phyloP scores from a whole-genome alignment of 257 asterid species.

The Solanum sitiens region DNA sequence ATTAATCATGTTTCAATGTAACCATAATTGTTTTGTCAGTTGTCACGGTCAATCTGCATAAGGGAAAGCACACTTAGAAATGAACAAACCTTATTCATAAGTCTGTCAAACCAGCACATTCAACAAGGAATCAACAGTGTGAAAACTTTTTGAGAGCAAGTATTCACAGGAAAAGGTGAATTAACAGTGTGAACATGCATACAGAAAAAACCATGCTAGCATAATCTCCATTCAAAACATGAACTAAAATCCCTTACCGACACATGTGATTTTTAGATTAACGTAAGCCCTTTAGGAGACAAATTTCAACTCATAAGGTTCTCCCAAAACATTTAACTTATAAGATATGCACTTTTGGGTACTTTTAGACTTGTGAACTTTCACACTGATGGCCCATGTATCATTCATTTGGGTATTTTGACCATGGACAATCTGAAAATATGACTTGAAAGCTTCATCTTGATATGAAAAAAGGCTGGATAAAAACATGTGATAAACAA shows the following conservation, averaged over 20 bases:
- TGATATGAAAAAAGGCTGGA: background rate
- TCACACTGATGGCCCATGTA: background rate
- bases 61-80: constrained; percentile 7
- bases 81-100: background rate
- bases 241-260: background rate
- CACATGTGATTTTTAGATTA: background rate
- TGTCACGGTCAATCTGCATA: constrained; percentile 87
- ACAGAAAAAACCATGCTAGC: background rate
- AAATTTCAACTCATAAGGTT: background rate
- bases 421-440: background rate
- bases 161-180: background rate
- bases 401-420: background rate
- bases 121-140: background rate
- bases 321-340: background rate
- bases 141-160: background rate
- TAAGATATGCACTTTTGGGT: background rate
- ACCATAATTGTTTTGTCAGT: constrained; percentile 96
- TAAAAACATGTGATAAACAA: background rate
- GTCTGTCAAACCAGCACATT: background rate
- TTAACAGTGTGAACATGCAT: background rate
- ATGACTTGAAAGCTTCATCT: background rate
- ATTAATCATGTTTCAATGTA: constrained; percentile 46
- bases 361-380: background rate
- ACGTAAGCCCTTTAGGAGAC: background rate
- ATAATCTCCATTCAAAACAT: background rate